phyloP scores from a whole-genome alignment of 2,329 filamentous ascomycete species.

The Cladosporium austrohemisphaericum region DNA sequence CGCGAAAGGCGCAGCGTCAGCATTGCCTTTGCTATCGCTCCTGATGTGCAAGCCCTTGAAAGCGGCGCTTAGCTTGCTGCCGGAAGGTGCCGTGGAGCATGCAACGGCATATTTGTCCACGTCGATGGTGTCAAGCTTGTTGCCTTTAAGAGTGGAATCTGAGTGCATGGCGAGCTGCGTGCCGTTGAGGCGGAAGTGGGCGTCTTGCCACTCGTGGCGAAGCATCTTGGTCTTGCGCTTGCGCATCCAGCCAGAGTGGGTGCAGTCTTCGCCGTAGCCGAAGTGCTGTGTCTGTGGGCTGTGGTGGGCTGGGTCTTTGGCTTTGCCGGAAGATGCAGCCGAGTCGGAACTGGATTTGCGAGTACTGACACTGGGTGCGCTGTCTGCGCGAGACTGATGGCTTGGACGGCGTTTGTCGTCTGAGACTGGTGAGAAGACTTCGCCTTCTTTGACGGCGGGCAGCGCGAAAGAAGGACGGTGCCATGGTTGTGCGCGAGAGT shows the following conservation, averaged over 20 bases:
- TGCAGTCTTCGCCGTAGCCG: constrained; percentile 34
- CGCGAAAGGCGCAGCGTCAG: constrained; percentile 61
- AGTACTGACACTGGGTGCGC: constrained; percentile 38
- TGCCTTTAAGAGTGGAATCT: constrained; percentile 50
- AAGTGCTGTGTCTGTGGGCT: constrained; percentile 26
- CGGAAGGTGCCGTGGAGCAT: constrained; percentile 71
- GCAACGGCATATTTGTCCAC: constrained; percentile 86
- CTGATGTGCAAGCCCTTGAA: constrained; percentile 73
- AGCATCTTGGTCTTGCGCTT: constrained; percentile 87
- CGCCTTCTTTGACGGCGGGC: constrained; percentile 63
- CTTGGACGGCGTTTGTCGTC: constrained; percentile 9
- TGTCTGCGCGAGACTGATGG: constrained; percentile 28
- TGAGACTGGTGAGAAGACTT: constrained; percentile 26
- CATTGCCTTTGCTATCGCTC: constrained; percentile 37
- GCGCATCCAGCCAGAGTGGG: constrained; percentile 74
- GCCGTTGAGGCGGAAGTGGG: constrained; percentile 77
- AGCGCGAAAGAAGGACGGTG: constrained; percentile 67
- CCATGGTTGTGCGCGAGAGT: constrained; percentile 40
- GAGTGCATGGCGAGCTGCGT: constrained; percentile 64
- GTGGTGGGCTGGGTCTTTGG: constrained; percentile 33
- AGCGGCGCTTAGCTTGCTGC: constrained; percentile 78
- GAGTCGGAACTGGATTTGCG: constrained; percentile 18
- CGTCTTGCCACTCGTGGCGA: constrained; percentile 89
- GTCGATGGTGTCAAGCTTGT: constrained; percentile 75
- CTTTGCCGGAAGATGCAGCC: constrained; percentile 19